phyloP scores from a whole-genome alignment of 257 asterid species.

The Nemophila menziesii region DNA sequence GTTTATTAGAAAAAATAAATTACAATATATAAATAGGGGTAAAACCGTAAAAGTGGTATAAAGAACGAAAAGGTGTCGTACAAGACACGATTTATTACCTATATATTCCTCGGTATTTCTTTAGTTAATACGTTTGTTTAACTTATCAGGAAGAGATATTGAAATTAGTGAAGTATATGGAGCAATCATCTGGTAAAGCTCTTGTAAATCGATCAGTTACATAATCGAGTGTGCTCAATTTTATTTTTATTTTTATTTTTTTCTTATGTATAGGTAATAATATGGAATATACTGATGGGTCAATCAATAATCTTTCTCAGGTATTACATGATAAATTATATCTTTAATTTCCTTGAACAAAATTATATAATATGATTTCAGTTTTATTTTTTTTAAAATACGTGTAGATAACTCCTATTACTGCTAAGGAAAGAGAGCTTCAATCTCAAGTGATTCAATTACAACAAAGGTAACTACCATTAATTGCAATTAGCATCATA shows the following conservation, averaged over 20 bases:
- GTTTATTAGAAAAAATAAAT: too few relatives aligned
- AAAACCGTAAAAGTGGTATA: too few relatives aligned
- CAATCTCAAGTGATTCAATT: slow-evolving; percentile 69
- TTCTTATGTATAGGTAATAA: slow-evolving; percentile 36
- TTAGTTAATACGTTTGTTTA: slow-evolving; percentile 23
- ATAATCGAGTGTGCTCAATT: slow-evolving; percentile 4
- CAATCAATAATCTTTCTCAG: slow-evolving; percentile 52
- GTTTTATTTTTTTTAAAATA: neutral
- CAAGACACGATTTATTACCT: too few relatives aligned
- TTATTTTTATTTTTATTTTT: neutral
- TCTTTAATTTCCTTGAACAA: neutral
- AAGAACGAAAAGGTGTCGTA: too few relatives aligned
- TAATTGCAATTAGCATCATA: neutral
- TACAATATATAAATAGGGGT: too few relatives aligned
- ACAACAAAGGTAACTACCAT: slow-evolving; percentile 63
- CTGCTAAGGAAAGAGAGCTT: slow-evolving; percentile 57
- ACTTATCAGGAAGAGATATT: slow-evolving; percentile 62
- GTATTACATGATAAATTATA: slow-evolving; percentile 19
- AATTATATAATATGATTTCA: too few relatives aligned
- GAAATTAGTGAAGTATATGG: slow-evolving; percentile 68
- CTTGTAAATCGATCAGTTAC: slow-evolving; percentile 5
- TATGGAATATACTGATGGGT: slow-evolving; percentile 40
- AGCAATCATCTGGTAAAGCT: slow-evolving; percentile 64
- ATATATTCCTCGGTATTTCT: slow-evolving; percentile 9
- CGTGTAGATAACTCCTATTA: slow-evolving; percentile 30